phyloP scores from a whole-genome alignment of 352 stramenopile genomes.

The Pythium folliculosum region DNA sequence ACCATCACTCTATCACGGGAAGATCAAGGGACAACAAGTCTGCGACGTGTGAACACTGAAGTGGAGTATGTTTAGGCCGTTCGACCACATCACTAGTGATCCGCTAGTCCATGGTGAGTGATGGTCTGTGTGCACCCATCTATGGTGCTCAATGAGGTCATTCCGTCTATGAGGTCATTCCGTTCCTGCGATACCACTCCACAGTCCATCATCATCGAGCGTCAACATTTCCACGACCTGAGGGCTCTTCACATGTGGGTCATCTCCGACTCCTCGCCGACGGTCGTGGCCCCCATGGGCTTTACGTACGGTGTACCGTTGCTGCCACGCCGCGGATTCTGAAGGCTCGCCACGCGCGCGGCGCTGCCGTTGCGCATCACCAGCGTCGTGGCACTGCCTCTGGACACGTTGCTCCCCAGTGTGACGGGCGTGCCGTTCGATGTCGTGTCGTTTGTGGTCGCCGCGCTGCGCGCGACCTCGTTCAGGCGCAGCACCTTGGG shows the following conservation, averaged over 20 bases:
- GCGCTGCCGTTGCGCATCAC: neutral
- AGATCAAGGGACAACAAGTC: neutral
- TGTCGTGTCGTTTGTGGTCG: slow-evolving; percentile 2
- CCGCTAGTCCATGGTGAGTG: neutral
- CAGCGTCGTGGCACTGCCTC: neutral
- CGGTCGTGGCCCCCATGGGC: neutral
- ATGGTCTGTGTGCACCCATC: neutral
- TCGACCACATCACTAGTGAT: neutral
- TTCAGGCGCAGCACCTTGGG: slow-evolving; percentile 21
- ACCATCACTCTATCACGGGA: neutral
- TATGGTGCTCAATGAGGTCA: neutral
- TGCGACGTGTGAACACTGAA: neutral
- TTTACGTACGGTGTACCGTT: neutral
- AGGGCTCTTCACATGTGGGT: neutral
- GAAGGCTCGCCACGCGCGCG: neutral
- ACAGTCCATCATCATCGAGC: neutral
- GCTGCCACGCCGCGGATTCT: neutral
- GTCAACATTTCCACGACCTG: too few relatives aligned
- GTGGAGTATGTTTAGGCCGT: neutral
- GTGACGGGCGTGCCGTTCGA: neutral
- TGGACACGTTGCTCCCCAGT: neutral
- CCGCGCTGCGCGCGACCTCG: neutral
- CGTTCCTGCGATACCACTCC: too few relatives aligned
- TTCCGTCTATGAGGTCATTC: neutral
- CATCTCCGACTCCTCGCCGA: neutral